Evolutionary conservation across 164 flowering plant genomes (phyloP).

Genomic region (Umbellularia californica): DNA sequence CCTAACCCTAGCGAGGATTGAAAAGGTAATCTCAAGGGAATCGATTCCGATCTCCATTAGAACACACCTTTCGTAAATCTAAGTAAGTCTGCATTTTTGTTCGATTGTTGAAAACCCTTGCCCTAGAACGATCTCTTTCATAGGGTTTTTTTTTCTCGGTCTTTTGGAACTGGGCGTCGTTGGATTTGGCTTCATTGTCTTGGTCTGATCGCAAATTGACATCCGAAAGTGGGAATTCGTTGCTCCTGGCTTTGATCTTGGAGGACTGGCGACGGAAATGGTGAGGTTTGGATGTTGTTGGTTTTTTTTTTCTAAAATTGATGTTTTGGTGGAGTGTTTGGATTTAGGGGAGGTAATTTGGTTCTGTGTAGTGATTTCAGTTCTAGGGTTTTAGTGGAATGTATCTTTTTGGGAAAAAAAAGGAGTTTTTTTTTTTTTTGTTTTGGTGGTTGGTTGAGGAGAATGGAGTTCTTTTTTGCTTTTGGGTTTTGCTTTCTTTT

Average conservation of each 20-base stretch:
- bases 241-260: not conserved
- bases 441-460: not conserved
- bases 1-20: slow-evolving; percentile 16
- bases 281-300: not conserved
- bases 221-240: not conserved
- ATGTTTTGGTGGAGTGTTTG: not conserved
- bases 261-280: not conserved
- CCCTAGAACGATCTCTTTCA: not conserved
- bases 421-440: too few species aligned
- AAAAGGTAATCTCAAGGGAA: slow-evolving; percentile 9
- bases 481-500: not conserved
- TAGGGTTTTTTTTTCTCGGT: not conserved
- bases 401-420: not conserved
- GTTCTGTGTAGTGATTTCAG: not conserved
- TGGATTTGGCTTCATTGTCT: not conserved
- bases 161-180: not conserved
- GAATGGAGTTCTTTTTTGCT: not conserved
- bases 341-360: not conserved
- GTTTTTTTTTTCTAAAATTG: too few species aligned
- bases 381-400: not conserved
- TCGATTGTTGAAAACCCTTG: not conserved
- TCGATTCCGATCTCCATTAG: slow-evolving; percentile 22
- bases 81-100: slow-evolving; percentile 6
- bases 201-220: not conserved
- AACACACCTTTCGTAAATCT: slow-evolving; percentile 3